Conservation (phyloP, 2,329 filamentous ascomycete genomes). For the Lanzia echinophila region DNA sequence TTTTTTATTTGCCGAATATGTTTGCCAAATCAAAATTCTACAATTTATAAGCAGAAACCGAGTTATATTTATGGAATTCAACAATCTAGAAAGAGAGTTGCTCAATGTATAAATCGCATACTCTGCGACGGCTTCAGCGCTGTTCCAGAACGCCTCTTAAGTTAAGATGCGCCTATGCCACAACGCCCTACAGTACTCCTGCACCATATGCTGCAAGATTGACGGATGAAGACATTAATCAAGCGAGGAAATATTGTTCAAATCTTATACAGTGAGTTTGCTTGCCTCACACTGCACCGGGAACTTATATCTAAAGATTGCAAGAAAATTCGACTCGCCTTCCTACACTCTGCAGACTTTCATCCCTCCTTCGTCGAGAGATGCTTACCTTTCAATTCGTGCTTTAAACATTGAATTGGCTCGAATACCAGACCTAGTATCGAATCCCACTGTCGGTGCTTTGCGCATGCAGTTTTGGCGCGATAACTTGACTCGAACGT, state of each 20-base stretch:
- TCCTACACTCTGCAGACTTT: conserved; percentile 83
- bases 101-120: conserved; percentile 2
- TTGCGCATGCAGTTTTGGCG: conserved; percentile 96
- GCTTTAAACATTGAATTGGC: conserved; percentile 91
- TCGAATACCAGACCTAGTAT: conserved; percentile 82
- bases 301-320: conserved; percentile 12
- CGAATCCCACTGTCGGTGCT: conserved; percentile 75
- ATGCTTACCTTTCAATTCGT: conserved; percentile 84
- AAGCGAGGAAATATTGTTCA: conserved; percentile 30
- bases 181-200: conserved; percentile 28
- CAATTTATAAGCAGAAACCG: not conserved
- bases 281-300: not conserved
- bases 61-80: not conserved
- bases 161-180: conserved; percentile 25
- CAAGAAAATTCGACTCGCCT: conserved; percentile 79
- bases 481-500: conserved; percentile 71
- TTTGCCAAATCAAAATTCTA: not conserved
- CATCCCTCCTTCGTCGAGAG: conserved; percentile 64
- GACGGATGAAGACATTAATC: conserved; percentile 29
- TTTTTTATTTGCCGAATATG: not conserved
- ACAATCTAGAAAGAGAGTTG: not conserved
- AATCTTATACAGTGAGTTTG: conserved; percentile 29
- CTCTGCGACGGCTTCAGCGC: conserved; percentile 19
- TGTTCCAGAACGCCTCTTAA: conserved; percentile 8
- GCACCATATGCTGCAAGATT: conserved; percentile 27